These are phyloP conservation scores for Vitis hybrid DNA, from an alignment of 177 flowering plant species.

Conservation along the genomic window DNA sequence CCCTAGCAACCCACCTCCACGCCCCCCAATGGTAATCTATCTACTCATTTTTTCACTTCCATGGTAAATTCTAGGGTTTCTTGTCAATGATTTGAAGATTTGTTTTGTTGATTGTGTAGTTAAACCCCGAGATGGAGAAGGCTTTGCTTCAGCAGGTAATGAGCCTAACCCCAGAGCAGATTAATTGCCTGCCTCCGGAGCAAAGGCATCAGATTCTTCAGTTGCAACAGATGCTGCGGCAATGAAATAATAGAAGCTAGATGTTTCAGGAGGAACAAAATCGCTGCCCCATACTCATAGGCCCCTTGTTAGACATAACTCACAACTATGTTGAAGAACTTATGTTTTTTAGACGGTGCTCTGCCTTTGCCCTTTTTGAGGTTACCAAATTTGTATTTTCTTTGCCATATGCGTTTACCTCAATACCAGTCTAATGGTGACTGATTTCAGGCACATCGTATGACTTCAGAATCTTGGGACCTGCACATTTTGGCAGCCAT, in stretches of 20 bases:
- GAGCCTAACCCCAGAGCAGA: constrained; percentile 95
- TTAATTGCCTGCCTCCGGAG: constrained; percentile 84
- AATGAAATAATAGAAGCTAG: constrained; percentile 16
- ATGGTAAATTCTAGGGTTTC: not conserved
- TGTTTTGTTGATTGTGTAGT: constrained; percentile 31
- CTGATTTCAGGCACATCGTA: no score
- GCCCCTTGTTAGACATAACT: no score
- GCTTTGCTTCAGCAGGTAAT: constrained; percentile 88
- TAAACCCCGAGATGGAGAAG: constrained; percentile 84
- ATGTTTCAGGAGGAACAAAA: no score
- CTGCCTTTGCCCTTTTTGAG: no score
- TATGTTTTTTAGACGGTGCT: no score
- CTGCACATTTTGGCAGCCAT: no score
- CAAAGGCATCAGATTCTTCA: constrained; percentile 91
- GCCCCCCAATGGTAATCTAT: constrained; percentile 47
- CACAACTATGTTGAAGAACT: no score
- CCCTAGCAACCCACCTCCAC: constrained; percentile 52
- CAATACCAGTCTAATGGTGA: no score
- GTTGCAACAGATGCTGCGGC: constrained; percentile 88
- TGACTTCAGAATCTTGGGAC: no score
- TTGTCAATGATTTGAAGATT: not conserved
- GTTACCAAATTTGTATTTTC: no score
- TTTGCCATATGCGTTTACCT: no score
- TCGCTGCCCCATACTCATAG: no score
- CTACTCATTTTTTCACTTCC: not conserved